Conservation (phyloP, 768 basidiomycete species). For the Albatrellus ellisii region DNA sequence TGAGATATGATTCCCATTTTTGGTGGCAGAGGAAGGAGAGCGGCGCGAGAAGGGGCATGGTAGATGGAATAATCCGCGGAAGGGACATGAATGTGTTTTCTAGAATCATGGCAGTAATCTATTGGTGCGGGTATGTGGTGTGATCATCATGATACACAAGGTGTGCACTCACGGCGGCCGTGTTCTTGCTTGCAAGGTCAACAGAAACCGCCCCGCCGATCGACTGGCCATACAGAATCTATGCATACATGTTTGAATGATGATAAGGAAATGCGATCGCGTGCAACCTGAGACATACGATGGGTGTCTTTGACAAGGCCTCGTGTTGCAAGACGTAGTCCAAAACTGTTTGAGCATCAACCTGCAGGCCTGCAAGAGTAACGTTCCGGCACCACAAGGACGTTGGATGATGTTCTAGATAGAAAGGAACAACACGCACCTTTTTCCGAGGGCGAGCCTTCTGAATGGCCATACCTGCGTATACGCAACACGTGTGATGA, state of each 20-base stretch:
- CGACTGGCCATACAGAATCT: conserved; percentile 75
- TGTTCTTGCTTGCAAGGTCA: conserved; percentile 72
- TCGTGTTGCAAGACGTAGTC: conserved; percentile 61
- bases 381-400: background rate
- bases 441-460: conserved; percentile 77
- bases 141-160: background rate
- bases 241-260: background rate
- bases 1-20: conserved; percentile 72
- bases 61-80: conserved; percentile 66
- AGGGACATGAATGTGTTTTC: conserved; percentile 93
- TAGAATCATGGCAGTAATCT: conserved; percentile 72
- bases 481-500: no score
- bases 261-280: background rate
- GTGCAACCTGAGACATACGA: conserved; percentile 28
- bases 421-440: conserved; percentile 28
- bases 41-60: conserved; percentile 60
- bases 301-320: conserved; percentile 45
- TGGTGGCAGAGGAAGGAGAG: conserved; percentile 76
- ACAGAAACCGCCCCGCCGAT: conserved; percentile 92
- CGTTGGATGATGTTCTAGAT: background rate
- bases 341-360: conserved; percentile 77
- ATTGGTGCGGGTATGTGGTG: background rate
- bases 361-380: conserved; percentile 44
- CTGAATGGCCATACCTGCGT: conserved; percentile 86
- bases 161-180: conserved; percentile 36